Evolutionary conservation across 2,329 filamentous ascomycete species (phyloP).

Genomic region (Pseudogymnoascus sp.): DNA sequence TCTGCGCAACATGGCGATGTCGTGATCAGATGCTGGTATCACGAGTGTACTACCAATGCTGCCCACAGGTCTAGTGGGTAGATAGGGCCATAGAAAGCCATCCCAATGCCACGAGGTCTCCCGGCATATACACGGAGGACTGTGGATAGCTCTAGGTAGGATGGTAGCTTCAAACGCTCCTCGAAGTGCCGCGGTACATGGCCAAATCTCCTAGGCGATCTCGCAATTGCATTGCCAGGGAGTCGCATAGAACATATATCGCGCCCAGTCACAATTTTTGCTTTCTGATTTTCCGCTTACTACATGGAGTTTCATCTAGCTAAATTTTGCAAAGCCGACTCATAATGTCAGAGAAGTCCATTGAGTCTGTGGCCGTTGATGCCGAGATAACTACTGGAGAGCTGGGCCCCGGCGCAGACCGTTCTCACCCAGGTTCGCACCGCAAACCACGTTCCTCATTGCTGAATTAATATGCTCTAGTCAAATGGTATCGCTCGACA

Average conservation of each 20-base stretch:
- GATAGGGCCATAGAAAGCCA: not conserved
- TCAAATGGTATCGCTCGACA: conserved; percentile 60
- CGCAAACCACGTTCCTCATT: conserved; percentile 31
- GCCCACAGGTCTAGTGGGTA: not conserved
- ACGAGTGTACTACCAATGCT: not conserved
- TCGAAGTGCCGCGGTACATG: not conserved
- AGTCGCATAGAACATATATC: not conserved
- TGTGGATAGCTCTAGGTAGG: not conserved
- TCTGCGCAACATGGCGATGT: not conserved
- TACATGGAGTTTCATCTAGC: not conserved
- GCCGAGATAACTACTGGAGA: not conserved
- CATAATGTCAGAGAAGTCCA: conserved; percentile 4
- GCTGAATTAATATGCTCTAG: not conserved
- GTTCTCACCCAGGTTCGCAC: conserved; percentile 1
- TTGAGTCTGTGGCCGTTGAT: not conserved
- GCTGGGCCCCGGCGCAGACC: not conserved
- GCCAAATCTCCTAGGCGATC: not conserved
- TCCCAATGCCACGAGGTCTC: not conserved
- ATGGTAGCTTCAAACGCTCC: not conserved
- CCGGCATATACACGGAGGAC: not conserved
- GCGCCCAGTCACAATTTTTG: not conserved
- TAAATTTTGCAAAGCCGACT: not conserved
- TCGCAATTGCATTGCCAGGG: not conserved
- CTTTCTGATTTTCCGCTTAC: not conserved
- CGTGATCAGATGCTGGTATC: not conserved